phyloP scores from a whole-genome alignment of 306 rosid species.

The Cucurbita ficifolia region DNA sequence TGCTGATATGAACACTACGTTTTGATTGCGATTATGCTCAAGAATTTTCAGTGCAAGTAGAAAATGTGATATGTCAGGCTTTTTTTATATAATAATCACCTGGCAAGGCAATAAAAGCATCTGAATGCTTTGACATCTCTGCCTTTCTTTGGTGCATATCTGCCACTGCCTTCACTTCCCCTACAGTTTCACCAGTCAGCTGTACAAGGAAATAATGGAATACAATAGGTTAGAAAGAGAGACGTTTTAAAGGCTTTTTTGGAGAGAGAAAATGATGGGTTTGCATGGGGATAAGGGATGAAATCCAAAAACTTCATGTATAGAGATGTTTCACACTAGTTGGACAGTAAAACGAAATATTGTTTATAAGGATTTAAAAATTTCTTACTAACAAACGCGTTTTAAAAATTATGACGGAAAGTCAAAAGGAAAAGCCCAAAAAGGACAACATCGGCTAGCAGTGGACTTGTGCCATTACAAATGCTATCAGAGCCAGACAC shows the following conservation, averaged over 20 bases:
- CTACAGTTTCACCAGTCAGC: slow-evolving; percentile 64
- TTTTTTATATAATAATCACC: slow-evolving; percentile 32
- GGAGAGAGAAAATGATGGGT: slow-evolving; percentile 39
- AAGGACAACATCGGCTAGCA: too few species aligned
- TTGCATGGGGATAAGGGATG: slow-evolving; percentile 25
- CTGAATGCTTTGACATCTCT: slow-evolving; percentile 97
- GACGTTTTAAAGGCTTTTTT: slow-evolving; percentile 14
- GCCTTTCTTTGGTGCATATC: slow-evolving; percentile 99
- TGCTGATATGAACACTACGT: not conserved
- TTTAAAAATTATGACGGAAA: too few species aligned
- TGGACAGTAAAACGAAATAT: too few species aligned
- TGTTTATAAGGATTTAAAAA: too few species aligned
- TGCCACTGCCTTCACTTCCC: slow-evolving; percentile 48
- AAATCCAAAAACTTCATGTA: slow-evolving; percentile 9
- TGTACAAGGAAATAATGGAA: slow-evolving; percentile 29
- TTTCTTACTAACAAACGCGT: too few species aligned
- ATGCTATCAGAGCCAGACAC: too few species aligned
- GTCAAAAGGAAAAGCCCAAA: too few species aligned
- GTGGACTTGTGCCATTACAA: too few species aligned
- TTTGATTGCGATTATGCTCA: not conserved
- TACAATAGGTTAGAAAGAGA: slow-evolving; percentile 16
- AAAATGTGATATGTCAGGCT: not conserved
- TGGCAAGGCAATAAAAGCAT: slow-evolving; percentile 98
- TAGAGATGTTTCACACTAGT: too few species aligned
- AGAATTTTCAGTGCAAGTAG: not conserved